Evolutionary conservation across 2,329 filamentous ascomycete genomes (phyloP), one percentile per base, ranked within the genome.

Genomic region (Alternaria burnsii): DNA sequence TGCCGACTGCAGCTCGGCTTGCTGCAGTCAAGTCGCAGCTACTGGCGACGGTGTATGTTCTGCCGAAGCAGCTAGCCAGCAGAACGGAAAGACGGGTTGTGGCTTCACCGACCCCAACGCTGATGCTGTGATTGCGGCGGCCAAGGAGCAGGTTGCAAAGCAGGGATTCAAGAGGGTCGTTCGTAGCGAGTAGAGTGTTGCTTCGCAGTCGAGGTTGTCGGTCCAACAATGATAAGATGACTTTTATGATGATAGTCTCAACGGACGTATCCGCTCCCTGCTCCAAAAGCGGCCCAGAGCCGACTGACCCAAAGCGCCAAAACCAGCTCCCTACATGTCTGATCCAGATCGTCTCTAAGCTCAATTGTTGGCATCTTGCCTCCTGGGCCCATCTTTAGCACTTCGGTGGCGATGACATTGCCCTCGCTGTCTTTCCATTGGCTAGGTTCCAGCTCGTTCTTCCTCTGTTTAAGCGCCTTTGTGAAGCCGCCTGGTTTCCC

Each of bases 71-170:
- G 73, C 72, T 1, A 64, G 63, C 41, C 58, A 68, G 50, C 73
- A 76, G 63, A 71, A 70, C 43, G 73, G 72, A 30, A 76, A 76
- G 68, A 71, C 67, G 6, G 72, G 73, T 9, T 76, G 73, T 43
- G 71, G 70, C 28, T 74, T 76, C 53, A 57, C 42, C 1, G 73
- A 76, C 40, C 73, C 73, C 11, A 74, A 76, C 44, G 68, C 71
- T 4, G 55, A 59, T 8, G 62, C 65, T 24, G 70, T 70, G 4
- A 75, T 76, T 59, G 71, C 72, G 20, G 73, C 70, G n/a, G 73
- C 72, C 1, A 26, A 76, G 60, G 68, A 65, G 5, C 73, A 75
- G 63, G 71, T 75, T 30, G 62, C 50, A 46, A 26, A 66, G 64
- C 73, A 76, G 60, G 72, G 73, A 1, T 76, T 75, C 51, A 74